Percentiles rank a stretch among this genome's conserved stretches.
phyloP scores from a whole-genome alignment of 169 alveolate species.

The Ichthyophthirius multifiliis region DNA sequence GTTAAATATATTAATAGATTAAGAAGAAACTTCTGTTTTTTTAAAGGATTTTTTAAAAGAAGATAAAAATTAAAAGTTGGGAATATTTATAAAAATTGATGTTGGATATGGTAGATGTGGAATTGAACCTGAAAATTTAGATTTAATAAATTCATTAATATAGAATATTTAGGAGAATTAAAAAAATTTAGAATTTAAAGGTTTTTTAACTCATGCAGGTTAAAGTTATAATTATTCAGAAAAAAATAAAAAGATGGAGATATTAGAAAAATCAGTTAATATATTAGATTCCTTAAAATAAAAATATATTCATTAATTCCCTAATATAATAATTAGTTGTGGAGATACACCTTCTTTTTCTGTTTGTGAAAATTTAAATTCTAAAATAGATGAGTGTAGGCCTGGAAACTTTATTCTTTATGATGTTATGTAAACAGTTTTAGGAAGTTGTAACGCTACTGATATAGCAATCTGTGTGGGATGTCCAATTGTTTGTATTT shows the following conservation, averaged over 20 bases:
- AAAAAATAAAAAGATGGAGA: background rate
- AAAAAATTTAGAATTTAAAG: background rate
- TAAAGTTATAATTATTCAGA: background rate
- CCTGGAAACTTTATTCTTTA: background rate
- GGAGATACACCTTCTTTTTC: background rate
- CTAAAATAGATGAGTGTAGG: background rate
- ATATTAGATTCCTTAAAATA: background rate
- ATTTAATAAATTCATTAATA: background rate
- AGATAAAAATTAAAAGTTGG: background rate
- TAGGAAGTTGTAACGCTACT: background rate
- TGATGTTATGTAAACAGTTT: background rate
- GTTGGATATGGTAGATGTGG: conserved; percentile 1
- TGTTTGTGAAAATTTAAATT: background rate
- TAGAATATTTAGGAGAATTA: background rate
- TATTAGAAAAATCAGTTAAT: background rate
- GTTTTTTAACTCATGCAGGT: background rate
- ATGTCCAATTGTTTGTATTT: background rate
- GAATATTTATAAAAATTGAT: background rate
- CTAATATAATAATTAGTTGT: background rate
- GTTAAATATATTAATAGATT: background rate
- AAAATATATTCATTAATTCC: background rate
- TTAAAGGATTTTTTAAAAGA: background rate
- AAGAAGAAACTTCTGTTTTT: background rate
- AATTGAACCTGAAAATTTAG: background rate
- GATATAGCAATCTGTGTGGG: background rate